phyloP scores from a whole-genome alignment of 2,329 filamentous ascomycete species.

The Pseudopyricularia cyperi region DNA sequence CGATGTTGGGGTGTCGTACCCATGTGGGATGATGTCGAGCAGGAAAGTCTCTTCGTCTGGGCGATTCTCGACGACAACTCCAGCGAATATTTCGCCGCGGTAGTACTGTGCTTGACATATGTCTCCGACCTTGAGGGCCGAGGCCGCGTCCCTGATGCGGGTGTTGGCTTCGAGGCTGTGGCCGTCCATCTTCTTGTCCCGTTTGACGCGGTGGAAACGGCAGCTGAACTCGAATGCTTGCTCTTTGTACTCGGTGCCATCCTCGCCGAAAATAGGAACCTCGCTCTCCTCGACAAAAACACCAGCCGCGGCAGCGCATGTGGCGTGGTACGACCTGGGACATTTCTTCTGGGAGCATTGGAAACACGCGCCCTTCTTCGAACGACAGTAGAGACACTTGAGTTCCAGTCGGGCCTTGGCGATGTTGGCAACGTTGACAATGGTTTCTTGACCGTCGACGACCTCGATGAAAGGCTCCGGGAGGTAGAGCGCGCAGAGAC shows the following conservation, averaged over 20 bases:
- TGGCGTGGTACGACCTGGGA: constrained; percentile 84
- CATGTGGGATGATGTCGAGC: constrained; percentile 72
- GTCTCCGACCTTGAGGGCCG: constrained; percentile 55
- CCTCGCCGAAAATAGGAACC: constrained; percentile 77
- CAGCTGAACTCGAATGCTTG: constrained; percentile 89
- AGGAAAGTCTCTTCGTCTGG: constrained; percentile 62
- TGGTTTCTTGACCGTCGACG: constrained; percentile 55
- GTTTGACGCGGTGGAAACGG: constrained; percentile 82
- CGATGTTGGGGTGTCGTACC: constrained; percentile 39
- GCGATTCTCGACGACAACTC: constrained; percentile 74
- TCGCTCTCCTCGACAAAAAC: constrained; percentile 82
- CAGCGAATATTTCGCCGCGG: constrained; percentile 81
- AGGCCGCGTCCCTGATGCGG: constrained; percentile 55
- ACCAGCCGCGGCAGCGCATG: constrained; percentile 82
- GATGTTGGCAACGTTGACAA: constrained; percentile 70
- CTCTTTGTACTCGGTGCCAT: constrained; percentile 84
- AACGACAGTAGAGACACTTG: constrained; percentile 90
- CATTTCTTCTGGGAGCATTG: constrained; percentile 95
- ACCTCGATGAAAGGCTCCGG: constrained; percentile 80
- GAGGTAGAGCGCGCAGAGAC: constrained; percentile 78
- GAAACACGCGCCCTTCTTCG: constrained; percentile 90
- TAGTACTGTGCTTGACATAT: constrained; percentile 79
- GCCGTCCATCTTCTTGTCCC: constrained; percentile 61
- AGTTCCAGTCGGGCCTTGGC: constrained; percentile 79
- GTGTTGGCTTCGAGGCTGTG: constrained; percentile 58